Base-by-base conservation (phyloP, 495 filamentous ascomycete genomes). In the Pseudomonodictys pantanalensis region DNA sequence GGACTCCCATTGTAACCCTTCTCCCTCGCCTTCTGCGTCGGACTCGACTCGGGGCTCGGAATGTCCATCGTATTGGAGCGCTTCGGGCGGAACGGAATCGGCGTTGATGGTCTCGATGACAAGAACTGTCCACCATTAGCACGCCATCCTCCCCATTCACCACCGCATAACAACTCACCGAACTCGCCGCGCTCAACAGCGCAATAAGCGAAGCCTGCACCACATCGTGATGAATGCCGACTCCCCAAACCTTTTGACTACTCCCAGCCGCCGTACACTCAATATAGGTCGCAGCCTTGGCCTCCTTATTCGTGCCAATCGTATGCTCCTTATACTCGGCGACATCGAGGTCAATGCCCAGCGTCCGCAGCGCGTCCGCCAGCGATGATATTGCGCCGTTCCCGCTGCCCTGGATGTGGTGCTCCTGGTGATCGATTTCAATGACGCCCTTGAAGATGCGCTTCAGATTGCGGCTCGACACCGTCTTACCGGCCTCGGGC, bases 311-410 rank as follows among this genome's bases (percentile, higher is more conserved):
- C 10, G 79, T 75, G 54, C 90, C 91, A 64, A 97, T 90, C 24
- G 91, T 87, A 74, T 97, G 95, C 71, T 97, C 95, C 75, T 96
- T 97, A 73, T 97, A 97, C 69, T 96, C 90, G 45, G 82, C 82
- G 50, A 97, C 92, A 70, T 98, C 91, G 2, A 98, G 78, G 65
- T 96, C 88, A 41, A 97, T 86, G 28, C 89, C 89, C n/a, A 98
- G 76, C 7, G 79, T 78, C 45, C 82, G 79, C 23, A 98, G 80
- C 9, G 92, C 93, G 62, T 91, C 84, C 12, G 91, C 89, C 61
- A 97, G 74, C 35, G 87, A 88, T 0, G 91, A 96, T 56, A 97
- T 88, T 11, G 92, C 89, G 66, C 93, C 93, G 69, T 92, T 91
- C 12, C 95, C 93, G 2, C 84, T 77, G 52, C 95, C 92, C 17